Conservation (phyloP, 2,329 filamentous ascomycete species). For the Cryphonectria nitschkei region DNA sequence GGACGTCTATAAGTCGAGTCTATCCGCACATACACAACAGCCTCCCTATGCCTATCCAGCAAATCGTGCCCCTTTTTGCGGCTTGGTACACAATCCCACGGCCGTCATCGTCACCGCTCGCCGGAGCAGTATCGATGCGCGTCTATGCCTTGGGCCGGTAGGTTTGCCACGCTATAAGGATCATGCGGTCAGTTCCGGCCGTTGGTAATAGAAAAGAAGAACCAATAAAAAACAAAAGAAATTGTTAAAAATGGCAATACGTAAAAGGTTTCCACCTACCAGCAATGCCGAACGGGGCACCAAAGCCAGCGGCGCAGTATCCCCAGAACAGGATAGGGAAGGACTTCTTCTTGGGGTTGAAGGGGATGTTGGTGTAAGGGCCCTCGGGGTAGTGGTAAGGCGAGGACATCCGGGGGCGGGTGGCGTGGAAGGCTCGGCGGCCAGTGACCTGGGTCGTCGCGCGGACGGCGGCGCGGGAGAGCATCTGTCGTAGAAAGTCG, state of each 20-base stretch:
- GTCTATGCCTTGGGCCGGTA: constrained; percentile 50
- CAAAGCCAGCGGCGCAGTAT: constrained; percentile 64
- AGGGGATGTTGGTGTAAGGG: constrained; percentile 91
- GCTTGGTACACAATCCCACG: constrained; percentile 11
- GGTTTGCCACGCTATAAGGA: constrained; percentile 52
- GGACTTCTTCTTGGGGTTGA: constrained; percentile 90
- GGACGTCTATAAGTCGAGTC: constrained; percentile 31
- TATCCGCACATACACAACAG: constrained; percentile 24
- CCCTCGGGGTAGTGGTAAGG: constrained; percentile 99
- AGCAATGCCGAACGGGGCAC: constrained; percentile 66
- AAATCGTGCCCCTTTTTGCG: constrained; percentile 27
- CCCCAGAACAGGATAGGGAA: constrained; percentile 84
- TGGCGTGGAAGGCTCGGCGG: constrained; percentile 94
- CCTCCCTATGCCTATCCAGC: constrained; percentile 13
- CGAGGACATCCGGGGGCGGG: constrained; percentile 79
- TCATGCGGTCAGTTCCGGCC: constrained; percentile 29
- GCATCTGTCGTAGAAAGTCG: constrained; percentile 66
- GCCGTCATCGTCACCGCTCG: background rate
- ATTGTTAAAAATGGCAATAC: background rate
- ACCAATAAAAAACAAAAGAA: too few relatives aligned
- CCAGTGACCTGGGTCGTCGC: constrained; percentile 59
- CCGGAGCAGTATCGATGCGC: background rate
- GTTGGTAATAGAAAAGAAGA: background rate
- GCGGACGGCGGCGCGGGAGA: constrained; percentile 71
- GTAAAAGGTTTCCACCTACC: constrained; percentile 49